A percentile compares a stretch with the other conserved stretches of the same genome.
phyloP scores from a whole-genome alignment of 2,329 filamentous ascomycete genomes.

The Sporothrix globosa region DNA sequence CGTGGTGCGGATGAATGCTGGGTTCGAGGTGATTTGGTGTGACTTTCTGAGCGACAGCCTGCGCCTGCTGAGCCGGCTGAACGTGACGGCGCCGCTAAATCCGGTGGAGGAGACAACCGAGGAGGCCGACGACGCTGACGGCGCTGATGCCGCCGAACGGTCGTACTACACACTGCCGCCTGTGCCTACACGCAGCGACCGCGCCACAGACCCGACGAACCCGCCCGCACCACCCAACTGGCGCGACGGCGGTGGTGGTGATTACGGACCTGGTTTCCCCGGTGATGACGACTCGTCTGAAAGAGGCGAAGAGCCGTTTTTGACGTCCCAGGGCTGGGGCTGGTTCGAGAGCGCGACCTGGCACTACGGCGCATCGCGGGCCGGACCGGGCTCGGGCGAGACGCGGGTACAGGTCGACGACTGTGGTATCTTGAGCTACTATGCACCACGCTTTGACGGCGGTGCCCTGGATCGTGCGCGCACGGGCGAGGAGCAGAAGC shows the following conservation, averaged over 20 bases:
- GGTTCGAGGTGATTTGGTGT: constrained; percentile 58
- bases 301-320: constrained; percentile 48
- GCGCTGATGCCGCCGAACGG: constrained; percentile 27
- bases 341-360: constrained; percentile 52
- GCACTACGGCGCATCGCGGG: constrained; percentile 48
- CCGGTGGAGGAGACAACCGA: constrained; percentile 34
- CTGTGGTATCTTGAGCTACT: constrained; percentile 53
- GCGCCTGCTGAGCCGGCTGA: constrained; percentile 49
- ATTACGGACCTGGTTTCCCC: neutral
- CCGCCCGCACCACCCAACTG: constrained; percentile 47
- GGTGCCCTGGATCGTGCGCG: constrained; percentile 41
- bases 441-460: constrained; percentile 45
- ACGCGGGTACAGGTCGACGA: constrained; percentile 46
- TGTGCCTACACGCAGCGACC: constrained; percentile 44
- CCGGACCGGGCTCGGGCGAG: constrained; percentile 49
- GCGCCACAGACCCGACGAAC: constrained; percentile 43
- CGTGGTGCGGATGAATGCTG: constrained; percentile 56
- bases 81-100: constrained; percentile 50
- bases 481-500: constrained; percentile 42
- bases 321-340: constrained; percentile 47
- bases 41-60: constrained; percentile 52
- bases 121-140: neutral
- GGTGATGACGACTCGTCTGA: constrained; percentile 34
- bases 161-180: constrained; percentile 47
- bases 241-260: constrained; percentile 36